Percentiles rank a stretch among this genome's conserved stretches.
phyloP scores from a whole-genome alignment of 1,284 basidiomycete species.

The Puccinia triticina region DNA sequence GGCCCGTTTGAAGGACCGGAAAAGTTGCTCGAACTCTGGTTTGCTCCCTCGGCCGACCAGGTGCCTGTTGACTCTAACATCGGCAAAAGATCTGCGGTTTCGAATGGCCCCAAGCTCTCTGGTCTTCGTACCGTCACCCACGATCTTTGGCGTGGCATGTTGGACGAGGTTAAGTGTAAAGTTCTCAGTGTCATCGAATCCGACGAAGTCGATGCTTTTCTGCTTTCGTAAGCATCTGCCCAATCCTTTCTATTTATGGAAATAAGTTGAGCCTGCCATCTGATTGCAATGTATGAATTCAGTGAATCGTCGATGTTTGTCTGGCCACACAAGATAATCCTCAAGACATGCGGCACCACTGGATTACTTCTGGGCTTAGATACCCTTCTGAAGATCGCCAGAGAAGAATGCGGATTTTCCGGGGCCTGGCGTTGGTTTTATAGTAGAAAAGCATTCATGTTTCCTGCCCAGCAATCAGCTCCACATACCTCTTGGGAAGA shows the following conservation, averaged over 20 bases:
- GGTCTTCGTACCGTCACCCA: slow-evolving; percentile 79
- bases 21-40: slow-evolving; percentile 98
- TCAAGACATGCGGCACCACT: slow-evolving; percentile 99
- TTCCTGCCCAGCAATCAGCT: slow-evolving; percentile 90
- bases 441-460: slow-evolving; percentile 98
- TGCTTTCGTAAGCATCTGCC: slow-evolving; percentile 74
- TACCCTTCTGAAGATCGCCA: slow-evolving; percentile 86
- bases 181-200: slow-evolving; percentile 87
- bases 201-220: slow-evolving; percentile 87
- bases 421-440: slow-evolving; percentile 88
- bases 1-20: slow-evolving; percentile 69
- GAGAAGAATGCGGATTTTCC: slow-evolving; percentile 73
- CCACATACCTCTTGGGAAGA: slow-evolving; percentile 94
- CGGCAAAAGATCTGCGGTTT: slow-evolving; percentile 51
- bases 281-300: slow-evolving; percentile 39
- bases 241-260: background rate
- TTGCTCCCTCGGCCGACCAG: slow-evolving; percentile 73
- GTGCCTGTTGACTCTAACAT: slow-evolving; percentile 63
- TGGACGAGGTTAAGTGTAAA: slow-evolving; percentile 95
- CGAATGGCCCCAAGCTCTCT: slow-evolving; percentile 53
- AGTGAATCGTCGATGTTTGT: slow-evolving; percentile 98
- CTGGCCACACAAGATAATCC: slow-evolving; percentile 90
- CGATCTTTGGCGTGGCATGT: slow-evolving; percentile 91
- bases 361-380: slow-evolving; percentile 92
- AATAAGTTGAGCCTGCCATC: too few relatives aligned